Base-by-base conservation (phyloP, 805 yeast genomes). In the Barnettozyma vustinii region DNA sequence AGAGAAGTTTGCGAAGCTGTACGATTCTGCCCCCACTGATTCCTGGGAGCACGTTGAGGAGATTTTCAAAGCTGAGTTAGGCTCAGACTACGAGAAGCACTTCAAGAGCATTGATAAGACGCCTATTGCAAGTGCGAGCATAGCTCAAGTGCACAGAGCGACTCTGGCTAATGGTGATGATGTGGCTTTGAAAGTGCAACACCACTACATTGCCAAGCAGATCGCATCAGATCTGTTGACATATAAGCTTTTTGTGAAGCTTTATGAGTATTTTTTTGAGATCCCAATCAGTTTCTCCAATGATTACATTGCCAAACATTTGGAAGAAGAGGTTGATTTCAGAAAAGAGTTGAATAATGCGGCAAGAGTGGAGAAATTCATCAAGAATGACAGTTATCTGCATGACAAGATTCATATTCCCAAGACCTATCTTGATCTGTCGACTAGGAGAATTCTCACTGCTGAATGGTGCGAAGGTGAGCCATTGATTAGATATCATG, bases 381-480 rank as follows among this genome's bases (percentile, higher is more conserved):
- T 83, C n/a, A 59, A 57, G 3, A 47, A 53, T 2, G 88, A 83
- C 55, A 47, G 62, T 1, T 66, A 68, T 19, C 66, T 79, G 35
- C 53, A 55, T 3, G 59, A 57, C 15, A 69, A 71, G 27, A 73
- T 82, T 5, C 74, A 82, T 58, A 70, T 86, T 15, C 95, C 94
- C 3, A 56, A 63, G 41, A 70, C 72, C 18, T 81, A 73, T 56
- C 62, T 68, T 0, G 71, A 77, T 4, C 51, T 70, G 25, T 67
- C 83, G 13, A 69, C 81, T 1, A 58, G 62, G 37, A 74, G 79
- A 44, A 80, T 86, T 3, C 62, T 86, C 40, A 74, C 80, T 12
- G 74, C 81, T 23, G 94, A 87, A 63, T 87, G 91, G 90, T 81
- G 86, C 43, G 86, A 86, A 35, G 94, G 91, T 23, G 75, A 77